Evolutionary conservation across 345 rosid species (phyloP), one percentile per base, ranked within the genome.

Genomic region (Rhizophora apiculata): DNA sequence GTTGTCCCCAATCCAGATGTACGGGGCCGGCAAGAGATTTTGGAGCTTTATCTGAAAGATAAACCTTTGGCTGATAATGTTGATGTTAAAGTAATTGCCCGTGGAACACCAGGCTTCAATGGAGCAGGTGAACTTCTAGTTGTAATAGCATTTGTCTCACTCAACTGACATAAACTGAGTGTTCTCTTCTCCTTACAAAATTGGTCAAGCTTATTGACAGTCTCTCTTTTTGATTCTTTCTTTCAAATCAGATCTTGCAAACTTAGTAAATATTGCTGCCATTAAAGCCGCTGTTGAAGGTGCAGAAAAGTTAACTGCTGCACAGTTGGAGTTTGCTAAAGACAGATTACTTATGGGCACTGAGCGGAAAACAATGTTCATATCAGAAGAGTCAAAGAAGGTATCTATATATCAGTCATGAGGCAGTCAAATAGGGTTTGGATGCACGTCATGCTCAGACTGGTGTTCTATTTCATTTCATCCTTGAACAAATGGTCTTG

Each of bases 231-330:
- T 43, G 16, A 13, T 39, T 49, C 18, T 56, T 36, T 60, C 5
- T 39, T 21, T 46, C 61, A 66, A 54, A 73, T 27, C 83, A 94
- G 99, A 95, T 90, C 96, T 92, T 39, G 93, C 99, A 69, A 92
- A 95, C 78, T 84, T 95, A 82, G 98, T 92, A 57, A 95, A 95
- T 60, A 87, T 95, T 76, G 99, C 98, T 74, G 99, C 99, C 75
- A 90, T 95, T 74, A 95, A 92, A 87, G 99, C 96, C 75, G 99
- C 99, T 68, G 96, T 95, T 64, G 99, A 92, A 36, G 99, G 98
- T 24, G 96, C 91, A 16, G 96, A 92, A 66, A 87, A 87, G 76
- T 74, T 95, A 67, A 83, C 82, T 72, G 66, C 96, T 67, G 53
- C 73, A 15, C 98, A 95, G 73, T 78, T 95, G 76, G 99, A 95